Evolutionary conservation across 2,329 filamentous ascomycete genomes (phyloP).

Genomic region (Cephalotrichum gorgonifer): DNA sequence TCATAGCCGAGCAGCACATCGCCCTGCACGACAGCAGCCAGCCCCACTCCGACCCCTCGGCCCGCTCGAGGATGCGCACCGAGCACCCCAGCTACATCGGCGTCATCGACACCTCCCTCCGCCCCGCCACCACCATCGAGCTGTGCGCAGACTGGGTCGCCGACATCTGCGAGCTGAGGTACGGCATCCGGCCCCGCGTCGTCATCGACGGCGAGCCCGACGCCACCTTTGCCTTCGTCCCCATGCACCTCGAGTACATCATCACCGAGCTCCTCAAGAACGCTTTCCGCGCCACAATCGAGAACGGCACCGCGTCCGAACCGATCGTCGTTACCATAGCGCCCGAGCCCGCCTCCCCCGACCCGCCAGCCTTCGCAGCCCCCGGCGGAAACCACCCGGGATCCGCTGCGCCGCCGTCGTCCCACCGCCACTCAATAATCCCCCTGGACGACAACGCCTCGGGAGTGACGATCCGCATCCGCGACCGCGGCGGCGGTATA

Average conservation of each 20-base stretch:
- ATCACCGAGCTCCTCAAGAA: conserved; percentile 95
- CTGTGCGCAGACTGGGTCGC: conserved; percentile 83
- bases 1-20: conserved; percentile 95
- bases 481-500: conserved; percentile 92
- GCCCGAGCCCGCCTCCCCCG: conserved; percentile 39
- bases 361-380: conserved; percentile 12
- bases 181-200: conserved; percentile 75
- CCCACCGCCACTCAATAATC: conserved; percentile 28
- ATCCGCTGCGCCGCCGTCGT: conserved; percentile 1
- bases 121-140: conserved; percentile 71
- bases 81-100: conserved; percentile 66
- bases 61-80: conserved; percentile 43
- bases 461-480: conserved; percentile 88
- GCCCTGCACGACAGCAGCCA: conserved; percentile 68
- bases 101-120: conserved; percentile 84
- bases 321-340: conserved; percentile 91
- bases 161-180: conserved; percentile 94
- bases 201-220: conserved; percentile 76
- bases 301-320: conserved; percentile 67
- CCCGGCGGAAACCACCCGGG: no score
- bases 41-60: conserved; percentile 26
- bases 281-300: conserved; percentile 85
- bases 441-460: conserved; percentile 58
- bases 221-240: conserved; percentile 86
- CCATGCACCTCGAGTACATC: conserved; percentile 95